Percentiles rank a stretch among this genome's conserved stretches.
phyloP scores from a whole-genome alignment of 139 green algal genomes.

The Monoraphidium neglectum region DNA sequence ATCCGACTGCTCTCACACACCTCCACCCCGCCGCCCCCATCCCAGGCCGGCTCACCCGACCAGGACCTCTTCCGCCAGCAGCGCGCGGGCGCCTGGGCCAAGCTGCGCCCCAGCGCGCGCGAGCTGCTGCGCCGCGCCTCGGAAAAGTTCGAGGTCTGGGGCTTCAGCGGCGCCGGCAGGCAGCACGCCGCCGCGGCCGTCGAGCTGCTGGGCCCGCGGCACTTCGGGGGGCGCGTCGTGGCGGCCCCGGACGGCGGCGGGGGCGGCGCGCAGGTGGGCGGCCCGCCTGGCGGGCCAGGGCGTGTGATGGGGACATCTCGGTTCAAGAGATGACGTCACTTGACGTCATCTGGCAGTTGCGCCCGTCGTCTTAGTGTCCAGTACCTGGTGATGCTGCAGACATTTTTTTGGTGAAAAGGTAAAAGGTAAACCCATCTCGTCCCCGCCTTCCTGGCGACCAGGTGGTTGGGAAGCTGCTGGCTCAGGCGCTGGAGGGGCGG shows the following conservation, averaged over 20 bases:
- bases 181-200: background rate
- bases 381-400: too few relatives aligned
- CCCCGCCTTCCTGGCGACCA: too few relatives aligned
- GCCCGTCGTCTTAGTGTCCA: too few relatives aligned
- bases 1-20: too few relatives aligned
- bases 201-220: background rate
- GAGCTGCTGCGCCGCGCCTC: background rate
- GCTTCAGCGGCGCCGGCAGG: background rate
- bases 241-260: background rate
- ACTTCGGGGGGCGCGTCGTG: background rate
- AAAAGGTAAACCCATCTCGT: too few relatives aligned
- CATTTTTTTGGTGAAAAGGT: too few relatives aligned
- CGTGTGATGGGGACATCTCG: too few relatives aligned
- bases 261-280: background rate
- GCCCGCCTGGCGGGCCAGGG: too few relatives aligned
- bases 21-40: background rate
- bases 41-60: background rate
- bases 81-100: background rate
- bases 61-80: background rate
- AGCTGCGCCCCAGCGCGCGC: background rate
- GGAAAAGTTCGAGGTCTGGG: background rate
- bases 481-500: background rate
- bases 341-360: too few relatives aligned
- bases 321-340: too few relatives aligned
- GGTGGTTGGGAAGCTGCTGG: too few relatives aligned